Evolutionary conservation across 257 asterid genomes (phyloP).

Genomic region (Gynochthodes officinalis): DNA sequence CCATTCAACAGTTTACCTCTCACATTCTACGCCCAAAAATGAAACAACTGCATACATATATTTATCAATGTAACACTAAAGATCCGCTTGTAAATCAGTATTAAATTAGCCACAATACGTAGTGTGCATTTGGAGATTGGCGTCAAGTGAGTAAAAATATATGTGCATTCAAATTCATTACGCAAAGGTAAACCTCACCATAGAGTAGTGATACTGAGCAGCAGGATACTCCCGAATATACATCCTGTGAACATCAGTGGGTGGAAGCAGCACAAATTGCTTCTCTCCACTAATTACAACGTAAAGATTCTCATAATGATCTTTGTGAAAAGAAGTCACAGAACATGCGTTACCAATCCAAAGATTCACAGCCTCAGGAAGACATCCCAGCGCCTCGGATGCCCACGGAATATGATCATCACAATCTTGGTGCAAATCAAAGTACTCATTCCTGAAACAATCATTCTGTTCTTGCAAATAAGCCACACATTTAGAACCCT

Average conservation of each 20-base stretch:
- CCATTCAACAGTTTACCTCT: not conserved
- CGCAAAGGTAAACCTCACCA: constrained; percentile 33
- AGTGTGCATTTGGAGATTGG: not conserved
- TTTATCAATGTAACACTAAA: not conserved
- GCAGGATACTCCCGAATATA: constrained; percentile 64
- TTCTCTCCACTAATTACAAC: constrained; percentile 82
- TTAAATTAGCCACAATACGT: not conserved
- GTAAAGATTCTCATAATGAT: constrained; percentile 86
- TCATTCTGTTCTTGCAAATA: constrained; percentile 94
- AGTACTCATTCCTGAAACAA: constrained; percentile 76
- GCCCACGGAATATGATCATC: constrained; percentile 72
- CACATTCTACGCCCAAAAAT: not conserved
- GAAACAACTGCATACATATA: not conserved
- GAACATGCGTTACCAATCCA: constrained; percentile 73
- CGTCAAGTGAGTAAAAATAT: not conserved
- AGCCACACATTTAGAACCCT: constrained; percentile 30
- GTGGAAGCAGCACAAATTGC: constrained; percentile 75
- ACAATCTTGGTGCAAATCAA: constrained; percentile 50
- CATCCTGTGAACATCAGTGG: constrained; percentile 91
- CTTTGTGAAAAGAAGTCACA: constrained; percentile 83
- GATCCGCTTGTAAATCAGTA: not conserved
- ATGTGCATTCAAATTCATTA: not conserved
- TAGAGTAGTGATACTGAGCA: constrained; percentile 50
- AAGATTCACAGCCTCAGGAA: constrained; percentile 89
- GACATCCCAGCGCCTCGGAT: constrained; percentile 66